Percentiles rank a stretch among this genome's conserved stretches.
These are phyloP conservation scores for Phytophthora tubulina DNA, from an alignment of 352 stramenopile genomes.

Conservation along the genomic window DNA sequence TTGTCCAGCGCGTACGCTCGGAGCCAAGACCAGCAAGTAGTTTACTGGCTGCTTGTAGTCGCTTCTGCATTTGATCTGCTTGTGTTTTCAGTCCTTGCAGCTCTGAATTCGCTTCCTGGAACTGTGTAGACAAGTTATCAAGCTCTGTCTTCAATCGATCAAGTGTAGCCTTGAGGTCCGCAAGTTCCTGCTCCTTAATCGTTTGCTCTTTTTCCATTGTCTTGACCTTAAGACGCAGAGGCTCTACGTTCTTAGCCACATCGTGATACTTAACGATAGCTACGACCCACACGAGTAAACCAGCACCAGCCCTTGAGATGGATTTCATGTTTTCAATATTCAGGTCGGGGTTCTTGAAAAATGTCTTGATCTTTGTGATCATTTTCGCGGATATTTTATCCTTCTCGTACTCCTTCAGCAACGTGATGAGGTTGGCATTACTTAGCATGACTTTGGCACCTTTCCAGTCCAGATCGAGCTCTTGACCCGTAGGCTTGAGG, in stretches of 20 bases:
- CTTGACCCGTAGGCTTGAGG: conserved; percentile 92
- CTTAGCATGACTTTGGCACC: conserved; percentile 96
- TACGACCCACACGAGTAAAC: conserved; percentile 94
- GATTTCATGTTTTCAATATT: conserved; percentile 96
- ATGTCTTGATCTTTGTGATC: conserved; percentile 95
- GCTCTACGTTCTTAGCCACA: conserved; percentile 95
- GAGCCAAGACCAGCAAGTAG: conserved; percentile 92
- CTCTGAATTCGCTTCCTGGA: conserved; percentile 92
- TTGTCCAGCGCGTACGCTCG: conserved; percentile 93
- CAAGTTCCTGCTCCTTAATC: conserved; percentile 90
- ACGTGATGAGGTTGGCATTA: conserved; percentile 91
- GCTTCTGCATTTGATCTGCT: conserved; percentile 96
- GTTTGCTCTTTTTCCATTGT: conserved; percentile 94
- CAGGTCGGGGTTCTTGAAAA: conserved; percentile 94
- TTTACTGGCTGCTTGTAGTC: conserved; percentile 92
- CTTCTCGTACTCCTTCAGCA: conserved; percentile 96
- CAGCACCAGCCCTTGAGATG: conserved; percentile 92
- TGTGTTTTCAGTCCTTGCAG: conserved; percentile 93
- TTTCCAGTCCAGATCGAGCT: conserved; percentile 94
- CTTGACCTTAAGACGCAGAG: conserved; percentile 92
- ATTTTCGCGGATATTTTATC: conserved; percentile 96
- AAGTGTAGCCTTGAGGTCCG: conserved; percentile 88
- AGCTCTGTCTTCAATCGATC: conserved; percentile 88
- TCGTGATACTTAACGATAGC: conserved; percentile 97
- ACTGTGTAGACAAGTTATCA: conserved; percentile 92